Base-by-base conservation (phyloP, 495 filamentous ascomycete species). In the Aspergillus sparsus region DNA sequence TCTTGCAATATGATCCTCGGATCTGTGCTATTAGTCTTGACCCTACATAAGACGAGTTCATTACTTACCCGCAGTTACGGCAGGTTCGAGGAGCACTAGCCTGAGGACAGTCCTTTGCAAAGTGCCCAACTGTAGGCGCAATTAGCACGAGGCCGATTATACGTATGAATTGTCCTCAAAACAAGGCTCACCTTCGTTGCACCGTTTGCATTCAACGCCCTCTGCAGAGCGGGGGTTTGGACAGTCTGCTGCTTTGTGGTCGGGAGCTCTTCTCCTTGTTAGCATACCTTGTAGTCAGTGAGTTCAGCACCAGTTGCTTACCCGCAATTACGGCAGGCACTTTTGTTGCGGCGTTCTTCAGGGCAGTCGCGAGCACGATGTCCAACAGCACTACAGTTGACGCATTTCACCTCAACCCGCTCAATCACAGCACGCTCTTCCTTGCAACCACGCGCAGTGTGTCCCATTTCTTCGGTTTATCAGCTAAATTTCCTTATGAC, bases 281-380 rank as follows among this genome's bases (percentile, higher is more conserved):
- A 76, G 37, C 49, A 54, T 55, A 32, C 46, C 21, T 37, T 56
- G 18, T 18, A 16, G 10, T 15, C 34, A 36, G 12, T 34, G 9
- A 50, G 34, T 13, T 4, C 12, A 32, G 49, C 36, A 10, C 18
- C 34, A 34, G 8, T 10, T 45, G 78, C 82, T 55, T 79, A 86
- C 82, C 85, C 85, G 82, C 93, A 97, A 69, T 96, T 96, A 62
- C 86, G 87, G 77, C 93, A 97, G 15, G 83, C 85, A 61, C 80
- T 85, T 57, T 77, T 82, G 68, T 85, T 80, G 79, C 60, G 79
- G 74, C 73, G 61, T 56, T 78, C 70, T 59, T 89, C 83, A 63
- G 87, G 67, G 77, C 92, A 97, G 59, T 77, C 72, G 67, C 87
- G 91, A 35, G 77, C 62, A 21, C 82, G 83, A 62, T 97, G 92